Evolutionary conservation across 305 asterid genomes (phyloP).

Genomic region (Solanum hybrid): DNA sequence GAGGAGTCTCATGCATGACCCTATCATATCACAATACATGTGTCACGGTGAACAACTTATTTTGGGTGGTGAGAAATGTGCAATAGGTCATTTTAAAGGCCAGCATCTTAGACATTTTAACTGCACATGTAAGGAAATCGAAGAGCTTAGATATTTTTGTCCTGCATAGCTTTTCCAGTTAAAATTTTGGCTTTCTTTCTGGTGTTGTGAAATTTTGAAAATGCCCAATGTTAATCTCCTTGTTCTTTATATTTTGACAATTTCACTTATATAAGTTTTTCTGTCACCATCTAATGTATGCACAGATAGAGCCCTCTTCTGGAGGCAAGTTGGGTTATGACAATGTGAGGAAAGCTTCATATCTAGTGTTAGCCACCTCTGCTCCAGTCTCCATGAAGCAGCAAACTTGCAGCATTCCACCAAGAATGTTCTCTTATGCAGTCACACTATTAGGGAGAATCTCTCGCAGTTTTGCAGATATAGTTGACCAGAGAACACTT

Average conservation of each 20-base stretch:
- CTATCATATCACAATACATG: background rate
- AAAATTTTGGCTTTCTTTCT: background rate
- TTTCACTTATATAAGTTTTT: background rate
- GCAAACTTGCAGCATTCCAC: conserved; percentile 57
- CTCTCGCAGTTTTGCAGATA: conserved; percentile 45
- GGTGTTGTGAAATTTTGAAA: background rate
- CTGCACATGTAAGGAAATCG: background rate
- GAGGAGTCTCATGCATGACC: background rate
- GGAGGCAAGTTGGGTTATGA: conserved; percentile 49
- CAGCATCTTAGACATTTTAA: background rate
- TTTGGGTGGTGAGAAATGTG: background rate
- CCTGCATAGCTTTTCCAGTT: background rate
- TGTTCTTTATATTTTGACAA: background rate
- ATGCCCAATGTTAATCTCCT: background rate
- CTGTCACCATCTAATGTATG: background rate
- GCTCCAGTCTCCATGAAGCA: conserved; percentile 70
- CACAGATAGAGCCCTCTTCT: conserved; percentile 70
- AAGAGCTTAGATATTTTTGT: background rate
- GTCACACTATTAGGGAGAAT: conserved; percentile 65
- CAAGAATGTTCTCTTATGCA: conserved; percentile 56
- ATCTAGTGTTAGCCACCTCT: conserved; percentile 64
- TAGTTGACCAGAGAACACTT: conserved; percentile 42
- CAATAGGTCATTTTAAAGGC: background rate
- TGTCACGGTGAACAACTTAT: background rate
- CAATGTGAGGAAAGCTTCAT: conserved; percentile 43